Evolutionary conservation across 345 rosid species (phyloP), one percentile per base, ranked within the genome.

Genomic region (Orychophragmus violaceus): DNA sequence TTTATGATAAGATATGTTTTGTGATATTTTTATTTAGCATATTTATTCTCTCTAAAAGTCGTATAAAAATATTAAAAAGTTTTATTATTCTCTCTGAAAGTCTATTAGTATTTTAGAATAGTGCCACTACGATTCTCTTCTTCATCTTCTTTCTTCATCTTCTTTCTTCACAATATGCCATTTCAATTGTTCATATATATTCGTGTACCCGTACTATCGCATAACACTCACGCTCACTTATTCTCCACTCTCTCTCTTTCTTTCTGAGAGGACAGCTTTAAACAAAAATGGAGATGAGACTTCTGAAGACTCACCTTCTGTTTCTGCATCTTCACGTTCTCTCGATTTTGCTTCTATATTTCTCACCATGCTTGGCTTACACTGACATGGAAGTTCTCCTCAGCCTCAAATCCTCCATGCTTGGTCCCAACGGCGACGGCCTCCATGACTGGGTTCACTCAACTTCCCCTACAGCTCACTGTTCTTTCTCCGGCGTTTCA

Each of bases 401-500:
- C 57, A 84, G 68, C 78, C 81, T 90, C 66, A 93, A 84, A 76
- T 56, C 88, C 23, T 76, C 88, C 66, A 65, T 93, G 86, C 56
- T 49, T 32, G 91, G 85, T n/a, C 82, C 62, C 0, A 74, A 68
- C 1, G 84, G 81, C 44, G 12, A 78, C 33, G 97, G 85, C 16
- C 95, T 93, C 12, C 69, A 74, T 6, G 86, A 93, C 69, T 93
- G 98, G 98, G 18, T 12, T 29, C 51, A 73, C n/a, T 76, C 88
- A 0, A 0, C 67, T 19, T 80, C 85, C 8, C 70, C 85, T 0
- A 44, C 74, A 3, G 75, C 87, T 46, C 98, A 93, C 69, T 93
- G 98, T 58, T 81, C 63, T 56, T 93, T 90, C 83, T 76, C 94
- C 17, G 97, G 98, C 6, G 91, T 93, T n/a, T 23, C 76, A 1